Evolutionary conservation across 2,329 filamentous ascomycete species (phyloP), one percentile per base, ranked within the genome.

Genomic region (Colletotrichum salicis): DNA sequence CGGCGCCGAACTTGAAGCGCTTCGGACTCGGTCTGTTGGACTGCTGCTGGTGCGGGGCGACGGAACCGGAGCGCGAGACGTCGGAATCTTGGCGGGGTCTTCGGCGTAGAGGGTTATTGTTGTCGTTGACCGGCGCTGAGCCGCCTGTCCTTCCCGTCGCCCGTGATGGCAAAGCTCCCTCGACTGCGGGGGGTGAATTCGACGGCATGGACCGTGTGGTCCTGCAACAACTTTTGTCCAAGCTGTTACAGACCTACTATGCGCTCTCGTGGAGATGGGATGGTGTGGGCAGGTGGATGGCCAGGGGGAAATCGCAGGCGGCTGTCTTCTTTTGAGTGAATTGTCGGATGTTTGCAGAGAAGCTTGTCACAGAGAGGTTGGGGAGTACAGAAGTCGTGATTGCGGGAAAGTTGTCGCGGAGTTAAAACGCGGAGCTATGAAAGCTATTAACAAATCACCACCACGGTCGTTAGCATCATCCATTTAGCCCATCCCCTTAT

Each of bases 71-170:
- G 24, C 78, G 68, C n/a, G 79, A 79, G 5, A 80, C 79, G 57
- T 79, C 79, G 24, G 80, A 81, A 68, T 78, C 77, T 72, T 79
- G 77, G 75, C 82, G 82, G 64, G 77, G 81, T 70, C 83, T 80
- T 61, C 83, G 82, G 75, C 81, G 82, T 71, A 82, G 81, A 64
- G 81, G 77, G 67, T 77, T 79, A 58, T 70, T 75, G 51, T 78
- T 72, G 65, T 78, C 77, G 73, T 76, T 74, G 54, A 55, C 41
- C 35, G 62, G 64, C 52, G 60, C 56, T 55, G 57, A 37, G 48
- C 65, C 70, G n/a, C 60, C 70, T 51, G 62, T 62, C 67, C 71
- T 71, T 61, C 62, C 67, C 59, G 71, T 74, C 61, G 72, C 70
- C 70, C 66, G 70, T 67, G 72, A 66, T 73, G 72, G 66, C 66